phyloP scores from a whole-genome alignment of 108 stramenopile species.

The Fragilaria crotonensis region DNA sequence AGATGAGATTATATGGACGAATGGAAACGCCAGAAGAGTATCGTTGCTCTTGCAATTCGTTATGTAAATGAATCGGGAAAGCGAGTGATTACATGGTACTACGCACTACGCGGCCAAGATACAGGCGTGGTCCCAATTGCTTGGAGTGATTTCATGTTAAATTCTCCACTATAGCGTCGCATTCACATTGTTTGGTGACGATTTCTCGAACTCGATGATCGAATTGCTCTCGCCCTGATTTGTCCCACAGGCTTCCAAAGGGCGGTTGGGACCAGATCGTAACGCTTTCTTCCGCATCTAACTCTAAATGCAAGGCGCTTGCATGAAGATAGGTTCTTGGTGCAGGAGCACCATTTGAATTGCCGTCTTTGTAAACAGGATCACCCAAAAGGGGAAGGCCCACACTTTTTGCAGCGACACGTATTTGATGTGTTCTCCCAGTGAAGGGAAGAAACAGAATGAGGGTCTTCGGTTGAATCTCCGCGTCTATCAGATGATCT shows the following conservation, averaged over 20 bases:
- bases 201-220: too few species aligned
- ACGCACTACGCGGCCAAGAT: too few species aligned
- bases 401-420: conserved; percentile 74
- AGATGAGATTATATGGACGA: too few species aligned
- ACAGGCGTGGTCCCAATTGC: too few species aligned
- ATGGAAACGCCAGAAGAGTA: too few species aligned
- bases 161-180: too few species aligned
- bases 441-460: conserved; percentile 71
- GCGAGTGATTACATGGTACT: too few species aligned
- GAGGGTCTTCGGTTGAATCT: conserved; percentile 30
- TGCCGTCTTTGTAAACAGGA: conserved; percentile 52
- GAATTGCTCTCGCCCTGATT: neutral
- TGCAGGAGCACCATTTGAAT: neutral
- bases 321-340: conserved; percentile 29
- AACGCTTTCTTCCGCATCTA: conserved; percentile 22
- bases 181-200: too few species aligned
- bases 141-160: too few species aligned
- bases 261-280: conserved; percentile 40
- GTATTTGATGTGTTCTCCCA: conserved; percentile 77
- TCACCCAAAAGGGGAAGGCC: conserved; percentile 69
- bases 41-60: too few species aligned
- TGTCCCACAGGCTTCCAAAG: conserved; percentile 4
- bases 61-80: too few species aligned
- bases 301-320: conserved; percentile 34
- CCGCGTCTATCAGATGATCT: neutral